Evolutionary conservation across 257 asterid species (phyloP).

Genomic region (Fraxinus quadrangulata): DNA sequence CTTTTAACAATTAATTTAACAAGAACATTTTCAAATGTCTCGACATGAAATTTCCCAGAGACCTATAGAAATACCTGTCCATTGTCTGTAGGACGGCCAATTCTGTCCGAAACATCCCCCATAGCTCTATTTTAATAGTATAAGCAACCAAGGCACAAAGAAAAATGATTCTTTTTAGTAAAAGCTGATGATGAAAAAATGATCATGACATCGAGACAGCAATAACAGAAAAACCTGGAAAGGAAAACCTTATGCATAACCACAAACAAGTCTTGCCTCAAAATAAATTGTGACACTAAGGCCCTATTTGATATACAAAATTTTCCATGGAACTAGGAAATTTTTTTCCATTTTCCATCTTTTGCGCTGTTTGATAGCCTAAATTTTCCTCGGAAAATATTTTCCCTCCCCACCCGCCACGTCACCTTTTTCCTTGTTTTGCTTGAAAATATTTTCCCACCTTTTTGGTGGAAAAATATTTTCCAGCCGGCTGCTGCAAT

Average conservation of each 20-base stretch:
- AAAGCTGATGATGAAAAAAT: not conserved
- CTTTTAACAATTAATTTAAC: not conserved
- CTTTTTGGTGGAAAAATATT: too few relatives aligned
- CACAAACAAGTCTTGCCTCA: not conserved
- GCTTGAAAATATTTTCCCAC: too few relatives aligned
- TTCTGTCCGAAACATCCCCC: slow-evolving; percentile 95
- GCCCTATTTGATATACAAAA: too few relatives aligned
- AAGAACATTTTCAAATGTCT: slow-evolving; percentile 1
- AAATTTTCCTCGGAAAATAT: too few relatives aligned
- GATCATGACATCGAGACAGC: not conserved
- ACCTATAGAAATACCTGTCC: slow-evolving; percentile 63
- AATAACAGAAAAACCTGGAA: not conserved
- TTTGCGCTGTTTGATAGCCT: too few relatives aligned
- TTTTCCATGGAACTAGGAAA: too few relatives aligned
- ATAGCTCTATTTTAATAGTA: slow-evolving; percentile 58
- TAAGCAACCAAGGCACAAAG: slow-evolving; percentile 30
- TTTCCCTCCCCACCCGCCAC: too few relatives aligned
- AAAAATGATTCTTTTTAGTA: slow-evolving; percentile 7
- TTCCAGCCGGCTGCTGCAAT: too few relatives aligned
- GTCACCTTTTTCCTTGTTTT: too few relatives aligned
- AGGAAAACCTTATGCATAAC: not conserved
- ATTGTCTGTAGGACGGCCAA: slow-evolving; percentile 88
- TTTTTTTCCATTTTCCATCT: too few relatives aligned
- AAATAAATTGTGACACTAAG: slow-evolving; percentile 6
- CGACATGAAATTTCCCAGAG: slow-evolving; percentile 21